Evolutionary conservation across 805 yeast genomes (phyloP).

Genomic region (Teunomyces barrocoloradensis): DNA sequence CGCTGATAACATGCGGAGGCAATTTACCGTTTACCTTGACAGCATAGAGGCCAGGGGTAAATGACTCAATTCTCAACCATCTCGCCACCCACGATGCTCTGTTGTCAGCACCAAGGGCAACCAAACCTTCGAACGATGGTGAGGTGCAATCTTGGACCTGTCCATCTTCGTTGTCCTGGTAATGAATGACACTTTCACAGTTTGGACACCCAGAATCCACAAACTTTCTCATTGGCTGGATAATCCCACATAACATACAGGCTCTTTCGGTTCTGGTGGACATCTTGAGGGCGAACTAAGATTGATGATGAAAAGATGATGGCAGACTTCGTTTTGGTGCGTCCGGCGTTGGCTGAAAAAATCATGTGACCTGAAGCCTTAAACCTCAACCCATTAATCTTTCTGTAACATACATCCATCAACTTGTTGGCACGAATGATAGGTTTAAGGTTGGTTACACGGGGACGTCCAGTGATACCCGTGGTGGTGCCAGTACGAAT

Average conservation of each 20-base stretch:
- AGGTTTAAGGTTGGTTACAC: neutral
- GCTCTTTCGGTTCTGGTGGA: slow-evolving; percentile 80
- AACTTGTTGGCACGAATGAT: neutral
- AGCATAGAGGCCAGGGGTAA: slow-evolving; percentile 88
- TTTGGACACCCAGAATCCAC: slow-evolving; percentile 91
- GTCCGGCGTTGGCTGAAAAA: neutral
- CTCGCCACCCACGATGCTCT: slow-evolving; percentile 91
- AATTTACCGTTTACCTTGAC: slow-evolving; percentile 89
- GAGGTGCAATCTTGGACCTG: slow-evolving; percentile 90
- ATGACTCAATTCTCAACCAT: slow-evolving; percentile 90
- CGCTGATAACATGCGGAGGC: slow-evolving; percentile 80
- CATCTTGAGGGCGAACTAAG: slow-evolving; percentile 20
- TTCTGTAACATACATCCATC: neutral
- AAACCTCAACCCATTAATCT: neutral
- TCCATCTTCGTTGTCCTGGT: slow-evolving; percentile 74
- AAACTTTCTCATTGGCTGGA: slow-evolving; percentile 72
- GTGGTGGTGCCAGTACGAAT: neutral
- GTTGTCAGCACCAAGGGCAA: slow-evolving; percentile 80
- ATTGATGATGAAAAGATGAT: neutral
- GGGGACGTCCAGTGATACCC: neutral
- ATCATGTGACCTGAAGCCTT: neutral
- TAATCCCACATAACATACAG: slow-evolving; percentile 94
- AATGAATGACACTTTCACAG: slow-evolving; percentile 85
- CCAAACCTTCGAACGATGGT: slow-evolving; percentile 93
- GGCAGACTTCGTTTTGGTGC: neutral